Evolutionary conservation across 2,329 filamentous ascomycete species (phyloP), one percentile per base, ranked within the genome.

Genomic region (Clonostachys chloroleuca): DNA sequence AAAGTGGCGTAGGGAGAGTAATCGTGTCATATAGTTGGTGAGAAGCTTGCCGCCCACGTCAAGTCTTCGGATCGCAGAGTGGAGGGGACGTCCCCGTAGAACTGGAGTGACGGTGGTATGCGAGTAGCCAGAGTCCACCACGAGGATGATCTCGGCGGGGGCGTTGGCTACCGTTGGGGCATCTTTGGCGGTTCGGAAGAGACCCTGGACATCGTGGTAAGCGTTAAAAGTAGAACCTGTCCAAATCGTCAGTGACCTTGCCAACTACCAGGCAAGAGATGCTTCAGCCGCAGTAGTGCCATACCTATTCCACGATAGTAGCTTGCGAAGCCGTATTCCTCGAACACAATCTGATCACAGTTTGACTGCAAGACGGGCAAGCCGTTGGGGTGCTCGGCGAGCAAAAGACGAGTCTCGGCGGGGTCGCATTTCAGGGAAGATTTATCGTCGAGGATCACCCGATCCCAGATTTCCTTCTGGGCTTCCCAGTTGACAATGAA

Each of bases 401-500:
- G 77, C 5, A 99, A 70, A 48, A 99, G 69, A 43, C 90, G 86
- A n/a, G 90, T 94, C 47, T 92, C 85, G 46, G 78, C 73, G 0
- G 92, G 89, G 55, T 95, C 85, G 63, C 87, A 90, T 57, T 74
- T 78, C 55, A 83, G 69, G 30, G 77, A 74, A n/a, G 82, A 82
- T 54, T 81, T 81, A 49, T 78, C 72, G 54, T 87, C 83, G 56
- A 95, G 85, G 59, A 97, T 88, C 50, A 92, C 85, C 56, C 86
- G 83, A 59, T 96, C 91, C 94, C 94, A 99, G 45, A 99, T 89
- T 60, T 94, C 92, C 67, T 89, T 92, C 70, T 99, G 83, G 1
- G 87, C 86, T 66, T 99, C 94, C 94, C 94, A 99, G 61, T 92
- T 96, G 51, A 97, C 92, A 44, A 97, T 77, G 61, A 89, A 97